phyloP scores from a whole-genome alignment of 1,284 basidiomycete genomes.

The Ustilago cynodontis region DNA sequence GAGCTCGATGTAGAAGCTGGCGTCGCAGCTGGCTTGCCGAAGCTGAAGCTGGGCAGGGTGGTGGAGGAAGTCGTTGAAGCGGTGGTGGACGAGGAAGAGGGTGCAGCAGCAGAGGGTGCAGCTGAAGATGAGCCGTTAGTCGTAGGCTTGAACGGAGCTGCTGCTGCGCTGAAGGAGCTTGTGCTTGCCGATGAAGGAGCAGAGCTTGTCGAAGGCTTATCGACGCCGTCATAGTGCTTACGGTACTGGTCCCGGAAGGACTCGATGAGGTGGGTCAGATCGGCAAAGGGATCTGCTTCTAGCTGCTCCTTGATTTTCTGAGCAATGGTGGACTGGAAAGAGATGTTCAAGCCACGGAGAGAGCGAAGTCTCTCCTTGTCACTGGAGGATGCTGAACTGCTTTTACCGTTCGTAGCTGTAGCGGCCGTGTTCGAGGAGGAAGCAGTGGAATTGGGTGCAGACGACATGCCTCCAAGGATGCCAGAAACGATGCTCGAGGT shows the following conservation, averaged over 20 bases:
- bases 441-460: conserved; percentile 3
- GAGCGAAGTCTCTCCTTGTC: conserved; percentile 33
- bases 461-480: conserved; percentile 16
- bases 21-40: conserved; percentile 26
- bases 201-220: conserved; percentile 4
- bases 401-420: conserved; percentile 9
- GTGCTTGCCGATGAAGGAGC: conserved; percentile 8
- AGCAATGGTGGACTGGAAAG: conserved; percentile 26
- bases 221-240: conserved; percentile 27
- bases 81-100: not conserved
- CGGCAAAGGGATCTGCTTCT: conserved; percentile 39
- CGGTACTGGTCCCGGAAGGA: conserved; percentile 39
- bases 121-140: conserved; percentile 19
- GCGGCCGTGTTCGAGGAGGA: conserved; percentile 1
- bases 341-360: conserved; percentile 42
- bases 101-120: not conserved
- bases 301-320: conserved; percentile 44
- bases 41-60: conserved; percentile 32
- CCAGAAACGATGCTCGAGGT: conserved; percentile 21
- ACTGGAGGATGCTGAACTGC: not conserved
- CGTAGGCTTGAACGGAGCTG: conserved; percentile 23
- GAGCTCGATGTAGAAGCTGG: not conserved
- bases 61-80: conserved; percentile 10
- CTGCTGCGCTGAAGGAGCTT: conserved; percentile 12
- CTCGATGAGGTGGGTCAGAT: conserved; percentile 32